Evolutionary conservation across 208 protist species (phyloP).

Genomic region (Leptomonas seymouri): DNA sequence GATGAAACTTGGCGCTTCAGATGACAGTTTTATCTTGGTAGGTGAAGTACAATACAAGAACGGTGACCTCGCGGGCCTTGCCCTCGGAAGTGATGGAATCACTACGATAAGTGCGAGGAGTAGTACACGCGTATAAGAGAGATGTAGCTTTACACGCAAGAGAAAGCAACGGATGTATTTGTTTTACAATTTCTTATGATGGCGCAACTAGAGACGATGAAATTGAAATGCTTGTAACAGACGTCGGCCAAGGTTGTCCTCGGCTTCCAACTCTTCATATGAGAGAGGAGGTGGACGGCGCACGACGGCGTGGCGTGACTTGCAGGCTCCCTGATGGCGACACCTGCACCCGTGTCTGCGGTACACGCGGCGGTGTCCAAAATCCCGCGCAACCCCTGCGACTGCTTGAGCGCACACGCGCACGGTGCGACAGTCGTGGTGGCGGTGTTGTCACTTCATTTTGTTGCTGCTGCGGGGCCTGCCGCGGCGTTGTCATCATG

Average conservation of each 20-base stretch:
- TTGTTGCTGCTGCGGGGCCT: neutral
- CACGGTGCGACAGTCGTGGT: conserved; percentile 26
- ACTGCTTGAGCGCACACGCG: conserved; percentile 20
- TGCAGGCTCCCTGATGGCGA: conserved; percentile 27
- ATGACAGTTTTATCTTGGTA: no score
- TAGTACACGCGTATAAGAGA: no score
- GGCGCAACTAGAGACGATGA: no score
- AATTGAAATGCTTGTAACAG: no score
- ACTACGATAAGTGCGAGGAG: no score
- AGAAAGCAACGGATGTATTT: neutral
- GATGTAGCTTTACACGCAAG: neutral
- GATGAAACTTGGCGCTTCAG: no score
- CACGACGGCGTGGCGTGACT: conserved; percentile 15
- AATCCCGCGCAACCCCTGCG: neutral
- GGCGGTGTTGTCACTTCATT: conserved; percentile 21
- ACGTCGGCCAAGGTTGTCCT: neutral
- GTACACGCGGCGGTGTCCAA: conserved; percentile 21
- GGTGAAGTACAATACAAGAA: no score
- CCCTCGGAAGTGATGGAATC: no score
- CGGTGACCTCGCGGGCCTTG: no score
- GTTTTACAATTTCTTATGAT: no score
- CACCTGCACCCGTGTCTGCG: conserved; percentile 19
- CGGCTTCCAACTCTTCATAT: neutral
- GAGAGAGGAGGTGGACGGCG: conserved; percentile 7
- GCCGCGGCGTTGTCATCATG: conserved; percentile 4